Evolutionary conservation across 73 alveolate genomes (phyloP), one percentile per base, ranked within the genome.

Genomic region (Tetrahymena thermophila): DNA sequence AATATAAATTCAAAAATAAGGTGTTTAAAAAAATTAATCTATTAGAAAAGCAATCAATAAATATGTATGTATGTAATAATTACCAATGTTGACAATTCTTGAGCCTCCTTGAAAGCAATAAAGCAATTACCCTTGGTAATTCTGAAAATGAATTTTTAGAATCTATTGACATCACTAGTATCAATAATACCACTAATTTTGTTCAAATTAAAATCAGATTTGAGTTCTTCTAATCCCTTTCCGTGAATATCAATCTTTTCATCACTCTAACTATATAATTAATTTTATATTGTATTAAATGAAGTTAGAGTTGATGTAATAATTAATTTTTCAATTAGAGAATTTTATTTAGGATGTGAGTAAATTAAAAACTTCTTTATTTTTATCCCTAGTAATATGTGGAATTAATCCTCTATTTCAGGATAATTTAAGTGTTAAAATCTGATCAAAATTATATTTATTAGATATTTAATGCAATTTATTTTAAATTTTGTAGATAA

Each of bases 101-200:
- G 94, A 55, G 96, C 96, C 83, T 98, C 99, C 94, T 96, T 96
- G 84, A 98, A 97, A 93, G 97, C 97, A 31, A 98, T 97, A 21
- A 97, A 56, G 31, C 99, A 98, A 31, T 98, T 96, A 23, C 99
- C 99, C 93, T 99, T 94, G 35, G 99, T 98, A 9, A 98, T 98
- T 96, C 99, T 97, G 96, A 98, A 98, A 28, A 98, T 89, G 94
- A 98, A 94, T 94, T 98, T 97, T 96, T 98, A 97, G 96, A 98
- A 96, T 95, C 99, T 97, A 94, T 96, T 71, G 37, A 42, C n/a
- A 17, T 71, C 89, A 25, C 11, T 71, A 25, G 89, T 31, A n/a
- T 71, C 89, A 71, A 71, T 71, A 71, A 71, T 71, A 71, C 89
- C 89, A 31, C 89, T 28, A 71, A 71, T 31, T n/a, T 25, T 71